phyloP scores from a whole-genome alignment of 192 early-diverging fungal species.

The Lobosporangium transversale region DNA sequence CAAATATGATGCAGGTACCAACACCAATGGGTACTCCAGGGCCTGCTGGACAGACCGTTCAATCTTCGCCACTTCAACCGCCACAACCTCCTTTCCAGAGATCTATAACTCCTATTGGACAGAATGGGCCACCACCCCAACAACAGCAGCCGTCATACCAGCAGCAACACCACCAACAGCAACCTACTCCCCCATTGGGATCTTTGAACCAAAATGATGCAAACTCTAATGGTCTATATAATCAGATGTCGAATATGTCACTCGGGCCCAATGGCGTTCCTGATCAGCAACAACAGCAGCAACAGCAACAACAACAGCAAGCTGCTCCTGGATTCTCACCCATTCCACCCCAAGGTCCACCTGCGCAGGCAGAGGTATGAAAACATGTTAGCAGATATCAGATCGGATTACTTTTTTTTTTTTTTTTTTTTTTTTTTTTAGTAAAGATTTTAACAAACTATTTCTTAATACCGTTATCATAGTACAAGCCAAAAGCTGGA shows the following conservation, averaged over 20 bases:
- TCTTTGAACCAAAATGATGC: constrained; percentile 26
- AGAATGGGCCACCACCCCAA: constrained; percentile 10
- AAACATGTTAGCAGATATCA: no score
- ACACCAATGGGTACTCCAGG: constrained; percentile 25
- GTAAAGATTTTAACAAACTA: no score
- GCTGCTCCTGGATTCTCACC: constrained; percentile 13
- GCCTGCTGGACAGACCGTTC: constrained; percentile 13
- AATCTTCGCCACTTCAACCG: constrained; percentile 23
- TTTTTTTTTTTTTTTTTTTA: no score
- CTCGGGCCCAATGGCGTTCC: constrained; percentile 17
- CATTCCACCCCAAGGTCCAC: constrained; percentile 26
- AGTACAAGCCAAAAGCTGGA: constrained; percentile 39
- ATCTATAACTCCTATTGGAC: constrained; percentile 28
- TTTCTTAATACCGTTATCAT: neutral
- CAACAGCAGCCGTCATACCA: constrained; percentile 14
- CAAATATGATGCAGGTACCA: constrained; percentile 18
- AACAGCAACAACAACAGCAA: no score
- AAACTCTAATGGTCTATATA: constrained; percentile 21
- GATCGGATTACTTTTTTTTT: neutral
- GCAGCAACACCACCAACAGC: constrained; percentile 17
- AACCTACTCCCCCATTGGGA: neutral
- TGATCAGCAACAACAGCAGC: constrained; percentile 18
- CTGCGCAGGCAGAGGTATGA: constrained; percentile 33
- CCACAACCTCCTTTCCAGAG: constrained; percentile 20
- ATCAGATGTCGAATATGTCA: constrained; percentile 37